A percentile compares a stretch with the other conserved stretches of the same genome.
Conservation (phyloP, 345 rosid species). For the Eucalyptus erythrocorys region DNA sequence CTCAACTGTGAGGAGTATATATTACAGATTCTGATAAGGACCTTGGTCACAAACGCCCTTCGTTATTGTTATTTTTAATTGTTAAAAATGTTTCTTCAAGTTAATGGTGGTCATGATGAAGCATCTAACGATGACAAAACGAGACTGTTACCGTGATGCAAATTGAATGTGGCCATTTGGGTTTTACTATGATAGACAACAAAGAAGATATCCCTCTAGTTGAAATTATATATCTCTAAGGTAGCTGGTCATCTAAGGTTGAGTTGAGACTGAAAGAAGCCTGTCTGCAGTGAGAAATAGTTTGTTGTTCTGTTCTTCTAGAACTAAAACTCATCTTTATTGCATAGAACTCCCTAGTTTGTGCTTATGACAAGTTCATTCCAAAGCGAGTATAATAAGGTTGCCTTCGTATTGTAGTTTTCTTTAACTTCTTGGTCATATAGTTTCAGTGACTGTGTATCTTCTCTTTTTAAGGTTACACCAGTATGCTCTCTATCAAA, state of each 20-base stretch:
- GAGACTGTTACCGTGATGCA: neutral
- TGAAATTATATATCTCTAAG: neutral
- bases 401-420: neutral
- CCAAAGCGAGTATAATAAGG: neutral
- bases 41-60: neutral
- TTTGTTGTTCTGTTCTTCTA: neutral
- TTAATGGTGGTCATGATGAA: neutral
- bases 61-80: neutral
- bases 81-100: neutral
- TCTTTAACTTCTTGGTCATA: neutral
- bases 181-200: neutral
- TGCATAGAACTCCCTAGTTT: neutral
- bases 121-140: neutral
- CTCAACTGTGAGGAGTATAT: neutral
- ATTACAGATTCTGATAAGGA: neutral
- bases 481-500: constrained; percentile 15
- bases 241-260: neutral
- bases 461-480: neutral
- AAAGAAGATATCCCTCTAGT: neutral
- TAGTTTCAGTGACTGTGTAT: neutral
- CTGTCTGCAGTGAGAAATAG: neutral
- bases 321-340: neutral
- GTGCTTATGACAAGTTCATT: neutral
- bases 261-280: neutral
- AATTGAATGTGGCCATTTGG: neutral